A percentile compares a stretch with the other conserved stretches of the same genome.
Evolutionary conservation across 192 early-diverging fungal species (phyloP).

Genomic region (Dissophora ornata): DNA sequence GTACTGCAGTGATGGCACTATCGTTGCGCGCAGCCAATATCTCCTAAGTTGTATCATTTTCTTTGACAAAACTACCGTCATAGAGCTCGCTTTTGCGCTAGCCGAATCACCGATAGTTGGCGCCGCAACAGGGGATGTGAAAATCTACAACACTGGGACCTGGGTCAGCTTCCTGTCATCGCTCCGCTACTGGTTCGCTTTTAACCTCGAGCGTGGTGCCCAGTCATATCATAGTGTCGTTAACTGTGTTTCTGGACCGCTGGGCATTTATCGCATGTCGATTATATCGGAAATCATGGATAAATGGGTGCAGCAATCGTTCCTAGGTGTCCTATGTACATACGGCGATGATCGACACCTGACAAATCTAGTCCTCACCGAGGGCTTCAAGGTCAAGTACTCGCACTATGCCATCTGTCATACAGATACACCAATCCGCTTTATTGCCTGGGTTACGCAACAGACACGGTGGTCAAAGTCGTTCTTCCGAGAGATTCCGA

Average conservation of each 20-base stretch:
- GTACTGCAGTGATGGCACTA: no score
- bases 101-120: constrained; percentile 61
- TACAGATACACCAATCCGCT: constrained; percentile 66
- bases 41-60: neutral
- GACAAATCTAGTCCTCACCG: constrained; percentile 63
- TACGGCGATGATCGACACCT: constrained; percentile 75
- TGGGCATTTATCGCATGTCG: constrained; percentile 68
- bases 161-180: constrained; percentile 70
- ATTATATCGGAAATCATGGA: constrained; percentile 64
- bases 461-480: constrained; percentile 75
- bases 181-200: constrained; percentile 73
- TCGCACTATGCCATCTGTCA: constrained; percentile 70
- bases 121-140: constrained; percentile 59
- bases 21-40: no score
- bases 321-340: constrained; percentile 69
- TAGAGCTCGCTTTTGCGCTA: constrained; percentile 64
- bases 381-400: constrained; percentile 64
- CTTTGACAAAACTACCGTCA: constrained; percentile 3
- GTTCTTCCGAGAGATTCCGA: constrained; percentile 68
- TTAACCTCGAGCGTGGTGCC: constrained; percentile 72
- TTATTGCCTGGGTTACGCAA: constrained; percentile 71
- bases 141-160: constrained; percentile 66
- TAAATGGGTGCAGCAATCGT: constrained; percentile 64
- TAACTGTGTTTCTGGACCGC: constrained; percentile 72
- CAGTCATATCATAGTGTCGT: constrained; percentile 69